These are phyloP conservation scores for Liquidambar formosana DNA, from an alignment of 164 flowering plant genomes.

Conservation along the genomic window DNA sequence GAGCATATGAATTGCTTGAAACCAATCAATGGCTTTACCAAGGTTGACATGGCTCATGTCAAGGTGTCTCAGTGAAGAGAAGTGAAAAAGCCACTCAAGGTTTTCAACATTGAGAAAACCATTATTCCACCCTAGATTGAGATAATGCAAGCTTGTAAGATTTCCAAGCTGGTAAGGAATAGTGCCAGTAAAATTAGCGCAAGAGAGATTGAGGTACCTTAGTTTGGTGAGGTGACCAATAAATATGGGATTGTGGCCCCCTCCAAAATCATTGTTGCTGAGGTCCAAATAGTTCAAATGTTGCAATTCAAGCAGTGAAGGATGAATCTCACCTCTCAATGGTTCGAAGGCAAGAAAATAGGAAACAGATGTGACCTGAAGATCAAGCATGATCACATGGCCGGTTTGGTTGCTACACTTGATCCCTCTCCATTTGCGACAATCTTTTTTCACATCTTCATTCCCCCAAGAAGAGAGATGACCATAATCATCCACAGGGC, in stretches of 20 bases:
- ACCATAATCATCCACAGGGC: neutral
- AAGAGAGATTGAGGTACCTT: neutral
- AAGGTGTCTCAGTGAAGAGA: slow-evolving; percentile 11
- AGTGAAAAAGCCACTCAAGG: slow-evolving; percentile 19
- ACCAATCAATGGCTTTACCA: slow-evolving; percentile 3
- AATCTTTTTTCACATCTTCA: slow-evolving; percentile 4
- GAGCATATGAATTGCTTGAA: slow-evolving; percentile 10
- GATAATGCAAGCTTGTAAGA: slow-evolving; percentile 23
- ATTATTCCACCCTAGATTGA: slow-evolving; percentile 19
- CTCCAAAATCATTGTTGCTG: slow-evolving; percentile 12
- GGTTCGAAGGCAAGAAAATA: no score
- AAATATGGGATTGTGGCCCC: slow-evolving; percentile 19
- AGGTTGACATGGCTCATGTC: slow-evolving; percentile 5
- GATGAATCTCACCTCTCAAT: slow-evolving; percentile 8
- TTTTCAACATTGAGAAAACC: neutral
- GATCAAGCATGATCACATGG: slow-evolving; percentile 24
- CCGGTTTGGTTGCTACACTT: slow-evolving; percentile 20
- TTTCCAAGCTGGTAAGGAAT: slow-evolving; percentile 29
- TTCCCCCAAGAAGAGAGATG: slow-evolving; percentile 15
- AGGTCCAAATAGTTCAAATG: slow-evolving; percentile 27
- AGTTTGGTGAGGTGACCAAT: slow-evolving; percentile 23
- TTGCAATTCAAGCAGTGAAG: slow-evolving; percentile 20
- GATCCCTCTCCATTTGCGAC: slow-evolving; percentile 25
- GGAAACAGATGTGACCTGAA: neutral
- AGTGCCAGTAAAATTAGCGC: neutral